Percentiles rank a stretch among this genome's conserved stretches.
Evolutionary conservation across 495 filamentous ascomycete species (phyloP).

Genomic region (Penicillium verhagenii): DNA sequence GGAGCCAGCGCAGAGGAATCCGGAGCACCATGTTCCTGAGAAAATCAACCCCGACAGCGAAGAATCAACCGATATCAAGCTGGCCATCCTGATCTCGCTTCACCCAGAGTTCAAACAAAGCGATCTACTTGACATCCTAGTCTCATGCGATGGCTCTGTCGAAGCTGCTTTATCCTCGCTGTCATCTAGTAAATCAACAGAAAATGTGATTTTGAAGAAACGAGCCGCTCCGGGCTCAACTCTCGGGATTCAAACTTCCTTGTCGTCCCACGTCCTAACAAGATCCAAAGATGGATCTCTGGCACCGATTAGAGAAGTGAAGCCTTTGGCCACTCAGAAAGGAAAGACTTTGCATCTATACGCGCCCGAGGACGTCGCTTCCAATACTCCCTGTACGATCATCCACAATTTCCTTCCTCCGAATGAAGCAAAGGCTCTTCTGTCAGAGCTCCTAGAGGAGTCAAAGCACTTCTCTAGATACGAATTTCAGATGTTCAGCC

Average conservation of each 20-base stretch:
- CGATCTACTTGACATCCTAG: constrained; percentile 71
- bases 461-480: constrained; percentile 68
- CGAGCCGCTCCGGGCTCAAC: constrained; percentile 15
- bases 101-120: constrained; percentile 61
- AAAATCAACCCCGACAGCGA: constrained; percentile 39
- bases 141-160: constrained; percentile 76
- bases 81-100: constrained; percentile 79
- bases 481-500: constrained; percentile 83
- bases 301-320: constrained; percentile 36
- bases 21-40: neutral
- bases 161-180: constrained; percentile 57
- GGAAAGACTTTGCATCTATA: constrained; percentile 82
- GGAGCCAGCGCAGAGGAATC: constrained; percentile 4
- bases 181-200: constrained; percentile 11
- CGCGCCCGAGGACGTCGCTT: constrained; percentile 71
- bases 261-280: constrained; percentile 47
- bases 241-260: constrained; percentile 37
- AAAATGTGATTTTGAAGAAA: constrained; percentile 28
- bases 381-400: constrained; percentile 82
- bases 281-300: constrained; percentile 24
- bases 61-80: constrained; percentile 84
- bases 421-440: constrained; percentile 66
- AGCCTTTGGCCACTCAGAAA: constrained; percentile 59
- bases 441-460: constrained; percentile 75
- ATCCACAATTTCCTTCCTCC: constrained; percentile 85